Conservation (phyloP, 2,329 filamentous ascomycete genomes). For the Pseudogymnoascus sp. region DNA sequence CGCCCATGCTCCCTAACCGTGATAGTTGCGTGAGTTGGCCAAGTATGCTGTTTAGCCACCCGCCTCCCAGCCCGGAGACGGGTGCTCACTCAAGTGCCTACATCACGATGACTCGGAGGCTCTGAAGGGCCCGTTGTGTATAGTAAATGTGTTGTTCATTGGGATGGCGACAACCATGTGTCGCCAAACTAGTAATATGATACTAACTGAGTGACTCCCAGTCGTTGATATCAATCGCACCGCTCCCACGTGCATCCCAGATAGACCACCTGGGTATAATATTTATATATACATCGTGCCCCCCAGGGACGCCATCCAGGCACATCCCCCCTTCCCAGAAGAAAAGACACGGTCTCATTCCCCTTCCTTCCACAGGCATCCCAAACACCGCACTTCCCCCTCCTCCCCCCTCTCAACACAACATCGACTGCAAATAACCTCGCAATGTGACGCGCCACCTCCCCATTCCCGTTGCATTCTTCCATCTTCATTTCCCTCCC, state of each 20-base stretch:
- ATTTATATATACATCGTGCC: constrained; percentile 7
- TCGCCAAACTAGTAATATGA: background rate
- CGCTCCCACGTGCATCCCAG: background rate
- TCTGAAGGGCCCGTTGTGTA: background rate
- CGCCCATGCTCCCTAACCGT: background rate
- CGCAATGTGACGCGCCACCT: constrained; percentile 19
- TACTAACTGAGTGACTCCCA: background rate
- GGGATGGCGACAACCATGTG: background rate
- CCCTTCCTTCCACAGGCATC: constrained; percentile 42
- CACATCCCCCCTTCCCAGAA: background rate
- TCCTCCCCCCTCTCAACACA: constrained; percentile 59
- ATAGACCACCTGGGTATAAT: constrained; percentile 7
- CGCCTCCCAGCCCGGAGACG: background rate
- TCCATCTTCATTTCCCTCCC: background rate
- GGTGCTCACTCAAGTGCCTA: background rate
- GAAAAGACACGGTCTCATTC: background rate
- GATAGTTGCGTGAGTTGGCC: background rate
- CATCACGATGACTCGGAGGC: background rate
- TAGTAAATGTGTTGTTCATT: background rate
- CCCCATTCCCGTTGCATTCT: background rate
- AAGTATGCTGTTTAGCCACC: background rate
- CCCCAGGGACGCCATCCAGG: background rate
- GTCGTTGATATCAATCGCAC: background rate
- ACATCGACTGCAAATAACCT: constrained; percentile 60
- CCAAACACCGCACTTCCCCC: constrained; percentile 61